A percentile compares a stretch with the other conserved stretches of the same genome.
These are phyloP conservation scores for Oryza australiensis DNA, from an alignment of 176 grass and related monocot species.

Conservation along the genomic window DNA sequence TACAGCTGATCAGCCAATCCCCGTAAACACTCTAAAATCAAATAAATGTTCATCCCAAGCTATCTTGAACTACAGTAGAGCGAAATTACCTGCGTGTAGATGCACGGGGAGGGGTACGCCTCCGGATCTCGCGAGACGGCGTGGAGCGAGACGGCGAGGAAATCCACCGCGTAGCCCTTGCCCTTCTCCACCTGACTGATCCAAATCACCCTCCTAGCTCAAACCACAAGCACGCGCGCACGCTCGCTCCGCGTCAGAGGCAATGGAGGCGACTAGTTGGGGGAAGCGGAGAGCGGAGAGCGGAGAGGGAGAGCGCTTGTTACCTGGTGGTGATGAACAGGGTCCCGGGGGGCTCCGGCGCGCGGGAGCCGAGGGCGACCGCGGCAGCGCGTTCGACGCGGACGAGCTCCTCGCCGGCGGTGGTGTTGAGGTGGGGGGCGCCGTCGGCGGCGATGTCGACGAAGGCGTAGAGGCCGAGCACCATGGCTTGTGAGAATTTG, in stretches of 20 bases:
- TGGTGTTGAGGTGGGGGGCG: constrained; percentile 42
- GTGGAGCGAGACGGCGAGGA: constrained; percentile 67
- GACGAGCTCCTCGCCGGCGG: constrained; percentile 59
- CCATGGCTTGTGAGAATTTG: constrained; percentile 32
- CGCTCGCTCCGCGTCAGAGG: not conserved
- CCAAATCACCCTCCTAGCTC: constrained; percentile 71
- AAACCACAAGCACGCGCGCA: not conserved
- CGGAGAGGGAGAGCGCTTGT: not conserved
- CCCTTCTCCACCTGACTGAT: constrained; percentile 45
- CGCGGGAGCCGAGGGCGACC: constrained; percentile 46
- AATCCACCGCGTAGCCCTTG: constrained; percentile 67
- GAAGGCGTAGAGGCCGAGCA: constrained; percentile 60
- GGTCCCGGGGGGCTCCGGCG: constrained; percentile 48
- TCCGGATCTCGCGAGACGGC: constrained; percentile 69
- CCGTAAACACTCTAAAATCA: not conserved
- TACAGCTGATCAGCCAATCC: not conserved
- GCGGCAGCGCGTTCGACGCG: constrained; percentile 47
- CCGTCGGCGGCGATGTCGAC: constrained; percentile 37
- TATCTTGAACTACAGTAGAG: not conserved
- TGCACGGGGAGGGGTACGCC: constrained; percentile 54
- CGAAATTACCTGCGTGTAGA: constrained; percentile 60
- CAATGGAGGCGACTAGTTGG: not conserved
- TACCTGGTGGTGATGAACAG: constrained; percentile 72
- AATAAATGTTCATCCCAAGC: not conserved
- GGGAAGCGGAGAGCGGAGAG: too few species aligned